A percentile compares a stretch with the other conserved stretches of the same genome.
Evolutionary conservation across 1,284 basidiomycete genomes (phyloP).

Genomic region (Exsudoporus floridanus): DNA sequence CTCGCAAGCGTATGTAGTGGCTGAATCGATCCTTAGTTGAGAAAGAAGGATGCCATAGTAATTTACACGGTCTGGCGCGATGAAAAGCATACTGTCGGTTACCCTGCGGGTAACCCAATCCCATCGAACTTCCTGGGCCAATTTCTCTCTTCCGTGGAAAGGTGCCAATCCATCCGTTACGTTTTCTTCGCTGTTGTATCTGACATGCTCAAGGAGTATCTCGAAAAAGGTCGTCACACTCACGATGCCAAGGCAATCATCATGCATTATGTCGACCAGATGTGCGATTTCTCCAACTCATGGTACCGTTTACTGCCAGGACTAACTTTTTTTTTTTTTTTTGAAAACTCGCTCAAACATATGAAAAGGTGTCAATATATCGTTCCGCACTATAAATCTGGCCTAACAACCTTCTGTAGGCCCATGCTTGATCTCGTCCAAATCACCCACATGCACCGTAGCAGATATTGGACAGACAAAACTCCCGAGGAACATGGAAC

Average conservation of each 20-base stretch:
- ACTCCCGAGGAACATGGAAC: background rate
- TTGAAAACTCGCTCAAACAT: background rate
- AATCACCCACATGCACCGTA: no score
- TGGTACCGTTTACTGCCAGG: background rate
- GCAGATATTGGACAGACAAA: background rate
- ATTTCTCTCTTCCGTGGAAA: background rate
- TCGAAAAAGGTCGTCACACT: background rate
- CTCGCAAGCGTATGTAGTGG: background rate
- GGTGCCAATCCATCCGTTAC: background rate
- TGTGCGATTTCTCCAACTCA: background rate
- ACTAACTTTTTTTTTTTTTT: background rate
- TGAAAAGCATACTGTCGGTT: background rate
- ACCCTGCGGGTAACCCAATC: conserved; percentile 10
- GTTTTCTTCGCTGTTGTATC: conserved; percentile 9
- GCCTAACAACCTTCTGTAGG: background rate
- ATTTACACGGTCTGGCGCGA: background rate
- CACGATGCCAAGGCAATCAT: background rate
- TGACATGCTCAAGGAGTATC: background rate
- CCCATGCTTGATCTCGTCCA: background rate
- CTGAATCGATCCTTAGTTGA: background rate
- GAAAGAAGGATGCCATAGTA: background rate
- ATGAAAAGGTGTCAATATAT: background rate
- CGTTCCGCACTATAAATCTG: no score
- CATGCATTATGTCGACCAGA: background rate
- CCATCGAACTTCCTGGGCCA: conserved; percentile 9